Evolutionary conservation across 2,329 filamentous ascomycete species (phyloP), one percentile per base, ranked within the genome.

Genomic region (Xylaria sp.): DNA sequence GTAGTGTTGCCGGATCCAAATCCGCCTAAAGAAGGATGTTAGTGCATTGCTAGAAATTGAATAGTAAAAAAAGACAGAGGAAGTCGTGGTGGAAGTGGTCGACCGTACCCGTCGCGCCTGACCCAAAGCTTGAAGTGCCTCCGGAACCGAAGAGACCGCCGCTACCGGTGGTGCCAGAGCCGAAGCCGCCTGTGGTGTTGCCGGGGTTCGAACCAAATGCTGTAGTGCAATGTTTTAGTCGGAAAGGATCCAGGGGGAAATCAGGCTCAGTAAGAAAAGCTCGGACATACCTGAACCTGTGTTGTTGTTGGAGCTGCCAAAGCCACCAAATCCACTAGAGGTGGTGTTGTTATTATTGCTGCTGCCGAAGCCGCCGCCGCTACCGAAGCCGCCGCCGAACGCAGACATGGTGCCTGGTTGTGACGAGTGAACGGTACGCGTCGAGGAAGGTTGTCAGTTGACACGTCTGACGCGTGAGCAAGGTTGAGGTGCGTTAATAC

Each of bases 251-350:
- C 20, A 57, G n/a, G 48, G 61, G 63, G 25, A 62, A 56, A 43
- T n/a, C 3, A 61, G 57, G 51, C 18, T 60, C 33, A 73, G 71
- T 3, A 57, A 67, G 72, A 63, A 73, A 74, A 56, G 66, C 33
- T 70, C 69, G 15, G 75, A 85, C 86, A 78, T 88, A 90, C 89
- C 87, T 80, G 84, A 77, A 71, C 78, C 80, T 64, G 80, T 79
- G 61, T 78, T 82, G 69, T 75, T 83, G 70, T 77, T 82, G 68
- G 78, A 82, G 64, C 81, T 62, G 48, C 86, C 86, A 68, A 88
- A 90, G 54, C 88, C 88, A 74, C 87, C 87, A 79, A 92, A 92
- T 25, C 82, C 83, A 74, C 75, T 80, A 73, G 77, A 46, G 41
- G 41, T 84, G 41, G 41, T 84, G 80, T 82, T 76, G 59, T 81